Percentiles rank a stretch among this genome's conserved stretches.
These are phyloP conservation scores for Papiliotrema fonsecae DNA, from an alignment of 1,284 basidiomycete genomes.

Conservation along the genomic window DNA sequence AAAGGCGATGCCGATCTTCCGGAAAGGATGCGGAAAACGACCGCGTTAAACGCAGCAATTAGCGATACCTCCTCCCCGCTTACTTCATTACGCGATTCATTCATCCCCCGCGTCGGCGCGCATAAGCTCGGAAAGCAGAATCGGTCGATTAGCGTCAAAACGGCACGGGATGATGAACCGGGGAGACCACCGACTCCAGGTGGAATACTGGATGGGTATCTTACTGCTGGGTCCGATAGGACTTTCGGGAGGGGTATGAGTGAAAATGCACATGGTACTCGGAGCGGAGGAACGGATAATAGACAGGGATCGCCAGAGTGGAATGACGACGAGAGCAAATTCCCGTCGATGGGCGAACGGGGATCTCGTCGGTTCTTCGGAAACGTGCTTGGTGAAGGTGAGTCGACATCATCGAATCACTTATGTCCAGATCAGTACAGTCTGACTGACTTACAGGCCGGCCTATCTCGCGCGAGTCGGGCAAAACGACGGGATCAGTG, in stretches of 20 bases:
- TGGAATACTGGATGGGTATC: slow-evolving; percentile 6
- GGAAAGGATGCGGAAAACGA: not conserved
- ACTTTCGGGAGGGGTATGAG: not conserved
- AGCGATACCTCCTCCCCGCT: slow-evolving; percentile 1
- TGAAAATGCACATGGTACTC: not conserved
- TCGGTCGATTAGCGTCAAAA: slow-evolving; percentile 4
- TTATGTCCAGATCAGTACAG: not conserved
- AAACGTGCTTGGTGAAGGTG: not conserved
- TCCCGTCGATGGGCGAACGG: not conserved
- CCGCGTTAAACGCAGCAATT: not conserved
- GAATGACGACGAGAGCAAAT: not conserved
- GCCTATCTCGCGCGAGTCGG: not conserved
- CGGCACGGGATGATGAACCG: not conserved
- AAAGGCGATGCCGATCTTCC: not conserved
- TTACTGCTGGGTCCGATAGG: not conserved
- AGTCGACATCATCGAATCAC: not conserved
- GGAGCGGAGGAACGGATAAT: too few relatives aligned
- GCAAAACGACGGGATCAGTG: too few relatives aligned
- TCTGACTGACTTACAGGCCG: not conserved
- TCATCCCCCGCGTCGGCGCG: not conserved
- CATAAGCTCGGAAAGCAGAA: not conserved
- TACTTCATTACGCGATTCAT: not conserved
- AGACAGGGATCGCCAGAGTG: not conserved
- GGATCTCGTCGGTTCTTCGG: not conserved
- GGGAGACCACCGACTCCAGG: slow-evolving; percentile 1